These are phyloP conservation scores for Tieghemostelium lacteum DNA, from an alignment of 78 protist genomes.

Conservation along the genomic window DNA sequence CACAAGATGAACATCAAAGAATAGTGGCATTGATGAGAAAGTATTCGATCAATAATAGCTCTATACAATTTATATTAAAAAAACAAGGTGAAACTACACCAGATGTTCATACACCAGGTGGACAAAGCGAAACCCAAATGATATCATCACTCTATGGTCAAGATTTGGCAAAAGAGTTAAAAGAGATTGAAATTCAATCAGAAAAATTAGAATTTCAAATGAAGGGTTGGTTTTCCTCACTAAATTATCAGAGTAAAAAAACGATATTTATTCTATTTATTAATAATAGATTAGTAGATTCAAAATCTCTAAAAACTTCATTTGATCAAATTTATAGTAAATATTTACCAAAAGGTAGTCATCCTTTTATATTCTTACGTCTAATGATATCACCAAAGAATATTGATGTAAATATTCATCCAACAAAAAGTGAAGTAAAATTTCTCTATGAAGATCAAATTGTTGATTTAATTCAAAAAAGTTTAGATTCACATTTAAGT, in stretches of 20 bases:
- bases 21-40: constrained; percentile 82
- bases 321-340: constrained; percentile 80
- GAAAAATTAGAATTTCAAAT: constrained; percentile 21
- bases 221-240: constrained; percentile 83
- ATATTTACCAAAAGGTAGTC: constrained; percentile 86
- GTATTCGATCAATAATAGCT: constrained; percentile 88
- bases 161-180: constrained; percentile 78
- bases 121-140: constrained; percentile 38
- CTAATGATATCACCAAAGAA: constrained; percentile 82
- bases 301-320: constrained; percentile 74
- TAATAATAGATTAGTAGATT: constrained; percentile 95
- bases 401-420: constrained; percentile 99
- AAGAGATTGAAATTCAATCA: neutral
- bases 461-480: constrained; percentile 58
- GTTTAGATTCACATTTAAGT: constrained; percentile 26
- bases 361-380: constrained; percentile 90
- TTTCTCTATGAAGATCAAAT: constrained; percentile 57
- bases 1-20: constrained; percentile 90
- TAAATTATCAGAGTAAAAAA: constrained; percentile 83
- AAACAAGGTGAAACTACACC: constrained; percentile 84
- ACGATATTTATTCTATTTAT: constrained; percentile 89
- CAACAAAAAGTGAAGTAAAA: constrained; percentile 93
- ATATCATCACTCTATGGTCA: constrained; percentile 74
- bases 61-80: constrained; percentile 77
- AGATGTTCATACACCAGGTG: constrained; percentile 48